Conservation (phyloP, 1,284 basidiomycete species). For the Tilletia horrida region DNA sequence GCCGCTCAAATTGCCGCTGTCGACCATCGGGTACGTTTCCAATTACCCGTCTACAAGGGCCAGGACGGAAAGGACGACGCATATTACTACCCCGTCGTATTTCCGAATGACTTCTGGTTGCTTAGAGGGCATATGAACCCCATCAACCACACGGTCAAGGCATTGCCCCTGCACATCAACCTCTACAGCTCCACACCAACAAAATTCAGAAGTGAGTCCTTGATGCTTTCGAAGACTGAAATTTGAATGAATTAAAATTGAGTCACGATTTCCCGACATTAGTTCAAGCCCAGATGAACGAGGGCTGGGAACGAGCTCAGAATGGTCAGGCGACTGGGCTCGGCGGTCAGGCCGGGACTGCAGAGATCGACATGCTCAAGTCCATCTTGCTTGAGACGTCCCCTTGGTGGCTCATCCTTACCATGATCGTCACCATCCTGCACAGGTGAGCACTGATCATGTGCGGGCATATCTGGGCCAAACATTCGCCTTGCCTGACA, state of each 20-base stretch:
- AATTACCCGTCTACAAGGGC: constrained; percentile 30
- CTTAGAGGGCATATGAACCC: constrained; percentile 52
- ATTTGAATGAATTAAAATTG: no score
- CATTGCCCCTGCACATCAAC: constrained; percentile 72
- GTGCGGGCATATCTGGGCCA: no score
- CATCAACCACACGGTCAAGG: constrained; percentile 49
- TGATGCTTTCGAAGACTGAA: no score
- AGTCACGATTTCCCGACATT: not conserved
- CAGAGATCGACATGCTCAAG: constrained; percentile 60
- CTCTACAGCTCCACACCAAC: constrained; percentile 68
- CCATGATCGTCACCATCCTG: constrained; percentile 70
- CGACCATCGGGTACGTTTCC: not conserved
- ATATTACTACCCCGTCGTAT: constrained; percentile 80
- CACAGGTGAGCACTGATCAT: constrained; percentile 63
- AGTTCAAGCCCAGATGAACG: constrained; percentile 27
- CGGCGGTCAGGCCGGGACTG: constrained; percentile 85
- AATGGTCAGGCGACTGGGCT: constrained; percentile 64
- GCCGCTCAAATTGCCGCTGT: not conserved
- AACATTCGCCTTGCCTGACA: no score
- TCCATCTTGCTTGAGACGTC: constrained; percentile 68
- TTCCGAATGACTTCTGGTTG: constrained; percentile 86
- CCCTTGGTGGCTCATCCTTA: constrained; percentile 79
- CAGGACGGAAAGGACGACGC: constrained; percentile 57
- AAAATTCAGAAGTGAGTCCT: constrained; percentile 51
- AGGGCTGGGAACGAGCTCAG: constrained; percentile 60